A percentile compares a stretch with the other conserved stretches of the same genome.
Evolutionary conservation across 2,329 filamentous ascomycete genomes (phyloP).

Genomic region (Dissoconium aciculare): DNA sequence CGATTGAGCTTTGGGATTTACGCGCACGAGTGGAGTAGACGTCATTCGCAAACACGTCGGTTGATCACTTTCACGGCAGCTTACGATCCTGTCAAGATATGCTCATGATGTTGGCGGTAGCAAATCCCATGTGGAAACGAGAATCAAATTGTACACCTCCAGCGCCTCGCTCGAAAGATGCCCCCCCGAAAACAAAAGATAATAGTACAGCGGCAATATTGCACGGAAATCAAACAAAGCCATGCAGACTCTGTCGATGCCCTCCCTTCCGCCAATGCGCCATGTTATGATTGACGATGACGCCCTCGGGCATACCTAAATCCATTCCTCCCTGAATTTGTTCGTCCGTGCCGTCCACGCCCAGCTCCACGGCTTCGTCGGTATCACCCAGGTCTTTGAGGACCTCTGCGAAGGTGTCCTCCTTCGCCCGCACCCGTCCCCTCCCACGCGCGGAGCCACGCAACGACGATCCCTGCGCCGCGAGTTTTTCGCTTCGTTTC

Average conservation of each 20-base stretch:
- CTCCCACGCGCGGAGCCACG: background rate
- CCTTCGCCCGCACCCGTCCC: constrained; percentile 11
- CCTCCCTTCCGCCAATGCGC: constrained; percentile 40
- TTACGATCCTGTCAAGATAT: too few relatives aligned
- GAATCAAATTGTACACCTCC: too few relatives aligned
- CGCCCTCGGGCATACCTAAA: constrained; percentile 24
- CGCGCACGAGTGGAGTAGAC: too few relatives aligned
- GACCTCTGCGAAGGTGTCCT: constrained; percentile 41
- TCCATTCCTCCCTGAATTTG: constrained; percentile 17
- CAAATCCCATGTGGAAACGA: too few relatives aligned
- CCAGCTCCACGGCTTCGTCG: constrained; percentile 24
- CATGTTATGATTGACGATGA: constrained; percentile 46
- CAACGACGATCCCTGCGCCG: constrained; percentile 21
- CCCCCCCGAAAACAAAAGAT: too few relatives aligned
- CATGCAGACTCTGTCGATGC: constrained; percentile 16
- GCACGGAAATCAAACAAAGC: constrained; percentile 11
- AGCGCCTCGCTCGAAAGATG: too few relatives aligned
- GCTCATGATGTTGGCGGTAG: too few relatives aligned
- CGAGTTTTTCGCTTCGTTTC: constrained; percentile 23
- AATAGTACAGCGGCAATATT: too few relatives aligned
- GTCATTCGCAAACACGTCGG: too few relatives aligned
- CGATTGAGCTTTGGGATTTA: too few relatives aligned
- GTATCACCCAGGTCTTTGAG: constrained; percentile 26
- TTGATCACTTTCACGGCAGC: too few relatives aligned
- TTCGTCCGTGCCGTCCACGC: constrained; percentile 11